Evolutionary conservation across 176 grass and related monocot genomes (phyloP).

Genomic region (Alopecurus myosuroides): DNA sequence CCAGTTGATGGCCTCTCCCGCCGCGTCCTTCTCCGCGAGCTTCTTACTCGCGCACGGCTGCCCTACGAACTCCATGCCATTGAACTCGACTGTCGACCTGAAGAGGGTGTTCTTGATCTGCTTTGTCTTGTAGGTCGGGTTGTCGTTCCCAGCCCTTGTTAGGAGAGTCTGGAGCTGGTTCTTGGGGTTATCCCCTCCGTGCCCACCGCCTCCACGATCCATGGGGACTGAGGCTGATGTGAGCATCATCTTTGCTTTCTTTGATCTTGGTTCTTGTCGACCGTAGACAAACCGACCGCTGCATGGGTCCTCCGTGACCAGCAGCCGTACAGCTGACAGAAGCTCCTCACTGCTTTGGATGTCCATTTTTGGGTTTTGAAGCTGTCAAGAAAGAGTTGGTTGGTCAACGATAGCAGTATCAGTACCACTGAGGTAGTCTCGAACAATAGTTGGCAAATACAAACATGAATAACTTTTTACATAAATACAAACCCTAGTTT

Average conservation of each 20-base stretch:
- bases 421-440: not conserved
- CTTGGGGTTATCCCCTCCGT: constrained; percentile 69
- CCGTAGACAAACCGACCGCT: constrained; percentile 72
- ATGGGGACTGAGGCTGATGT: constrained; percentile 7
- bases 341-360: constrained; percentile 76
- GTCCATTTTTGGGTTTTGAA: constrained; percentile 87
- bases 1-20: constrained; percentile 74
- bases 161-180: constrained; percentile 65
- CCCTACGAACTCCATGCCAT: constrained; percentile 91
- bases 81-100: constrained; percentile 75
- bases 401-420: not conserved
- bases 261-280: constrained; percentile 62
- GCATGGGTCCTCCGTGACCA: constrained; percentile 78
- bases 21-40: constrained; percentile 83
- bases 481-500: not conserved
- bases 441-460: not conserved
- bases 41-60: constrained; percentile 84
- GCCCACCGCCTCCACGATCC: constrained; percentile 36
- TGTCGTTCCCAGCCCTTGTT: constrained; percentile 55
- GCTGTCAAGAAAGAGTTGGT: constrained; percentile 30
- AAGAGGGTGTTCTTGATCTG: constrained; percentile 61
- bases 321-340: constrained; percentile 72
- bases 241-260: constrained; percentile 52
- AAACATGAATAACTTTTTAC: not conserved
- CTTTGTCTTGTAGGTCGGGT: constrained; percentile 80